Evolutionary conservation across 768 basidiomycete genomes (phyloP), one percentile per base, ranked within the genome.

Genomic region (Agrocybe pediades): DNA sequence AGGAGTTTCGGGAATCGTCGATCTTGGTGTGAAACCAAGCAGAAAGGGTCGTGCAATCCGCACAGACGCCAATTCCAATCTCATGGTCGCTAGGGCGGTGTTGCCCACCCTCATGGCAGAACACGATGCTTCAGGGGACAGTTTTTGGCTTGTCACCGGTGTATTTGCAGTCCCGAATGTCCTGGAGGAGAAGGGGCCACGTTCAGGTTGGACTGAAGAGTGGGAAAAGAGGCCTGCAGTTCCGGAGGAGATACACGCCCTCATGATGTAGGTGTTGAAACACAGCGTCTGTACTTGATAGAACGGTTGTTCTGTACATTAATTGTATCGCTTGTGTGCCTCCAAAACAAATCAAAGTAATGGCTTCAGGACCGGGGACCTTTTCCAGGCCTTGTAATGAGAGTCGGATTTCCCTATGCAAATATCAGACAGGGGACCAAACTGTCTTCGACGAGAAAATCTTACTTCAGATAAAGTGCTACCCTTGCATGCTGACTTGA

Each of bases 41-140:
- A 65, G 75, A 41, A 63, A 54, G 44, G 76, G 73, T 2, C 59
- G 62, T 49, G 80, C 82, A n/a, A 63, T 88, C 13, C 75, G 86
- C 39, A 82, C 82, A 23, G 88, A 91, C 63, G 83, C 88, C 27
- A 90, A 91, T 68, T 78, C 86, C 27, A 89, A 88, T 64, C 66
- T 90, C 62, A 80, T 90, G 57, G 81, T 80, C 27, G 76, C 87
- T 2, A 73, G 87, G 19, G 84, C 87, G 29, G 78, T 87, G n/a
- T 65, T 89, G 53, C 87, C 87, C 4, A 86, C 85, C 36, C 74
- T 90, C 41, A 56, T 80, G 46, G 82, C 74, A 2, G 72, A 76
- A 39, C 77, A 84, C 53, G 64, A 66, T 16, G 61, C 66, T n/a
- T 64, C 69, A 3, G 71, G 69, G 3, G 55, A 58, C 23, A 78